Evolutionary conservation across 2,329 filamentous ascomycete genomes (phyloP).

Genomic region (Ophiostoma sp.): DNA sequence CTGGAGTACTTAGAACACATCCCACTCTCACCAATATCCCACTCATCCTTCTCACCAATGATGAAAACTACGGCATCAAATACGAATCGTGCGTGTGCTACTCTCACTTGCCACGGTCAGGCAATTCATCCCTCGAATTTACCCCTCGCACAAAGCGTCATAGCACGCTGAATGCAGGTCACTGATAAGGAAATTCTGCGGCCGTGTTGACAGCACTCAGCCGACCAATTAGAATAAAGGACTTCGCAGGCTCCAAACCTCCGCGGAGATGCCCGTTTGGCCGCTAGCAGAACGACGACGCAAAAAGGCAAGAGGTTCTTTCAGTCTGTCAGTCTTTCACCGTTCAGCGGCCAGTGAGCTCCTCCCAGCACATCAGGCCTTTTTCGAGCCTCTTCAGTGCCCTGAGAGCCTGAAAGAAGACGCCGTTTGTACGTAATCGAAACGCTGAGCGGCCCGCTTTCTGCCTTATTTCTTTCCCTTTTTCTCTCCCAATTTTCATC

Average conservation of each 20-base stretch:
- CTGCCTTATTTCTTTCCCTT: neutral
- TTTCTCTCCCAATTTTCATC: neutral
- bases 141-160: constrained; percentile 1
- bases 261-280: constrained; percentile 7
- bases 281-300: constrained; percentile 3
- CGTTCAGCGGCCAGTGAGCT: neutral
- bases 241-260: neutral
- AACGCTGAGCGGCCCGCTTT: constrained; percentile 16
- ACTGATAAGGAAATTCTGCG: constrained; percentile 10
- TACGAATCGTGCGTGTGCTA: neutral
- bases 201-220: constrained; percentile 16
- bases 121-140: neutral
- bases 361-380: neutral
- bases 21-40: neutral
- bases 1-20: too few relatives aligned
- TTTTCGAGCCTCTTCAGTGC: neutral
- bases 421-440: constrained; percentile 25
- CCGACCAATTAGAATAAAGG: neutral
- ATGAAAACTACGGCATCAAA: neutral
- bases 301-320: neutral
- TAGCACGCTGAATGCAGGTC: neutral
- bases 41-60: neutral
- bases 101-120: neutral
- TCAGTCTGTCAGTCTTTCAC: neutral
- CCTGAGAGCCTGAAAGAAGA: neutral